Base-by-base conservation (phyloP, 2,329 filamentous ascomycete species). In the Leptographium galeiforme region DNA sequence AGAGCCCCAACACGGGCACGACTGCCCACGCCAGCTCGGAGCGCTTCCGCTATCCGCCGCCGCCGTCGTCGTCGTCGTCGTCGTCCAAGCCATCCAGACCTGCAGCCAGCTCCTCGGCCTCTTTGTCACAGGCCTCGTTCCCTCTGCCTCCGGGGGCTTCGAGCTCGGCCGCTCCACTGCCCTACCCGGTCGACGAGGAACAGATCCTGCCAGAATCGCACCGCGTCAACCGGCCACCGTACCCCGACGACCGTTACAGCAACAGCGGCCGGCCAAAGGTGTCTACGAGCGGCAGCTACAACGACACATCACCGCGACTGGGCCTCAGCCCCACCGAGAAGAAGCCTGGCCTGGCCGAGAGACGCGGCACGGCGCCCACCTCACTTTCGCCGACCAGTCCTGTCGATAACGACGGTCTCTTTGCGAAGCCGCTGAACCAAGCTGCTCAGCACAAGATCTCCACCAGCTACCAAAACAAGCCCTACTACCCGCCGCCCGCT, bases 331-430 rank as follows among this genome's bases (percentile, higher is more conserved):
- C 78, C 12, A 33, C 18, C 8, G 72, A 85, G 62, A 73, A 76
- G 65, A 78, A 76, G 64, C 73, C 76, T 13, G 80, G 80, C 49
- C 73, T 95, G 55, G 89, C 88, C 18, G 89, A 95, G 70, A 77
- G 90, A 59, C 79, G 90, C 62, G 87, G 87, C 30, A 84, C 85
- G n/a, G 82, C 77, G 8, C 87, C 89, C 30, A 90, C 88, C 64
- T 85, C 89, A 48, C 74, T 95, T 50, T 85, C 89, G 54, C 90
- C 89, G 1, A 82, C 85, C 18, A 89, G 85, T 46, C 85, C 87
- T 19, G 73, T 76, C 30, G 87, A 93, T 57, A 84, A 84, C 62
- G 83, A 89, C 53, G 85, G 81, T n/a, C 71, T 95, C 52, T 94
- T 94, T 66, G 85, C 87, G 56, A 82, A 82, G 61, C 78, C 78